Conservation (phyloP, 768 basidiomycete genomes). For the Podaxis carcinomalis region DNA sequence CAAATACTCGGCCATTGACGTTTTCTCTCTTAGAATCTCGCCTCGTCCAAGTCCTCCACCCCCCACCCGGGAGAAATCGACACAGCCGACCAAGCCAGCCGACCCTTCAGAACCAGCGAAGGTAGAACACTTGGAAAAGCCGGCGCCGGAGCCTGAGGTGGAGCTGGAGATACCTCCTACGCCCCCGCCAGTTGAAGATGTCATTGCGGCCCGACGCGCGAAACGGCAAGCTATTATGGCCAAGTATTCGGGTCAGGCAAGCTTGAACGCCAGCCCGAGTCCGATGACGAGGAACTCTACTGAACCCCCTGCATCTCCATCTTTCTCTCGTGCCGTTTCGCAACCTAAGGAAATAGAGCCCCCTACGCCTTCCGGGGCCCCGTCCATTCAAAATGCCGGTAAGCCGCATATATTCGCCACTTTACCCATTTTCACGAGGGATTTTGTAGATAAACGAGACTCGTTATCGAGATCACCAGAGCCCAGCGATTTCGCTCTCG, state of each 20-base stretch:
- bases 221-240: slow-evolving; percentile 75
- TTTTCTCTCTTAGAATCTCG: slow-evolving; percentile 50
- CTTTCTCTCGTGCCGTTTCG: slow-evolving; percentile 42
- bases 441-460: slow-evolving; percentile 39
- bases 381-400: neutral
- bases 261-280: slow-evolving; percentile 48
- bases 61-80: neutral
- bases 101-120: slow-evolving; percentile 13
- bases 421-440: neutral
- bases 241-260: slow-evolving; percentile 57
- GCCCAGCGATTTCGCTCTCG: slow-evolving; percentile 59
- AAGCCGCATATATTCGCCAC: neutral
- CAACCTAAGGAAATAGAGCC: slow-evolving; percentile 23
- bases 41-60: slow-evolving; percentile 33
- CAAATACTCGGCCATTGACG: slow-evolving; percentile 3
- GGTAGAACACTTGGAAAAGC: slow-evolving; percentile 6
- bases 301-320: slow-evolving; percentile 46
- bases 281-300: slow-evolving; percentile 72
- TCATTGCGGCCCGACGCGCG: slow-evolving; percentile 67
- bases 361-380: neutral
- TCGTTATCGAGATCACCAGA: slow-evolving; percentile 58
- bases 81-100: neutral
- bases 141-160: slow-evolving; percentile 4
- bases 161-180: slow-evolving; percentile 17
- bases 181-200: slow-evolving; percentile 47